phyloP scores from a whole-genome alignment of 352 stramenopile species.

The Plasmopara viticola region DNA sequence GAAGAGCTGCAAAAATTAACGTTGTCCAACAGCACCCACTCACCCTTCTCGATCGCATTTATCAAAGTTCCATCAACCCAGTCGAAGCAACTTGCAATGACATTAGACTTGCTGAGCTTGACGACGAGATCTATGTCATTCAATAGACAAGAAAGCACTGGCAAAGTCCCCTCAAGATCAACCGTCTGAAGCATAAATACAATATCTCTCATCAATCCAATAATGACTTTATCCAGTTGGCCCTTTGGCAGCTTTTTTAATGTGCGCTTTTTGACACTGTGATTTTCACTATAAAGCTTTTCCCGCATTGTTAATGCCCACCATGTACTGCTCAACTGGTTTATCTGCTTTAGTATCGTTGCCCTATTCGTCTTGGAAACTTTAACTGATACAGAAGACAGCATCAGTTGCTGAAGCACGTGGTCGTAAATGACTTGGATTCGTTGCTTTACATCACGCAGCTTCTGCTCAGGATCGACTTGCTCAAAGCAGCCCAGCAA shows the following conservation, averaged over 20 bases:
- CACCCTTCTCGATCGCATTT: conserved; percentile 95
- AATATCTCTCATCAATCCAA: conserved; percentile 50
- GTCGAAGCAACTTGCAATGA: conserved; percentile 88
- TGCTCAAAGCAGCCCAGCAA: conserved; percentile 99
- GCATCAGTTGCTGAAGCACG: conserved; percentile 31
- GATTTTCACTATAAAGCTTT: conserved; percentile 31
- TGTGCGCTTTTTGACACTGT: conserved; percentile 13
- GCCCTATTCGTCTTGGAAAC: conserved; percentile 24
- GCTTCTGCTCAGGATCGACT: conserved; percentile 86
- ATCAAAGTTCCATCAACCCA: conserved; percentile 99
- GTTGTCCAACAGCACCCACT: conserved; percentile 99
- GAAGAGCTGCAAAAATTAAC: conserved; percentile 99
- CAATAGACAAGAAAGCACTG: conserved; percentile 14
- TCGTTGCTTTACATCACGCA: conserved; percentile 58
- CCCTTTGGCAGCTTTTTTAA: conserved; percentile 57
- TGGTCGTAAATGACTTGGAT: conserved; percentile 41
- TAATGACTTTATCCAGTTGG: conserved; percentile 50
- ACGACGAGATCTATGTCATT: conserved; percentile 39
- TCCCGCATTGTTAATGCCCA: conserved; percentile 42
- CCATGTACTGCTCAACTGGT: conserved; percentile 39
- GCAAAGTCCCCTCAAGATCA: conserved; percentile 7
- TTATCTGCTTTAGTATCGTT: conserved; percentile 29
- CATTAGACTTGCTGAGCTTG: conserved; percentile 51
- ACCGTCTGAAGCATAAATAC: conserved; percentile 28
- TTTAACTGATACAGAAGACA: conserved; percentile 19